Percentiles rank a stretch among this genome's conserved stretches.
Conservation (phyloP, 1,284 basidiomycete species). For the Mycosarcoma maydis region DNA sequence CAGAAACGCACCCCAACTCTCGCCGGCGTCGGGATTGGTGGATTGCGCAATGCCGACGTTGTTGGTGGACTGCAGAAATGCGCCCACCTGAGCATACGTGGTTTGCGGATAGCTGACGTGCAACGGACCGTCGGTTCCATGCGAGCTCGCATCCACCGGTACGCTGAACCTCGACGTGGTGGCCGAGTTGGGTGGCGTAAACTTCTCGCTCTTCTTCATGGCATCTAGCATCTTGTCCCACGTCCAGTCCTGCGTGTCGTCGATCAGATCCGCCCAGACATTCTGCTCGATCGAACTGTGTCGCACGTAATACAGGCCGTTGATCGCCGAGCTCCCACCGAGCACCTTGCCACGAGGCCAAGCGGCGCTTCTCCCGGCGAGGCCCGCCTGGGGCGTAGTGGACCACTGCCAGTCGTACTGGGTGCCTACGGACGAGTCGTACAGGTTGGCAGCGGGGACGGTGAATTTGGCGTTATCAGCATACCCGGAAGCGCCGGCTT, state of each 20-base stretch:
- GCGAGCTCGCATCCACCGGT: constrained; percentile 66
- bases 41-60: constrained; percentile 69
- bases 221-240: constrained; percentile 50
- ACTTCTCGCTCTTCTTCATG: constrained; percentile 71
- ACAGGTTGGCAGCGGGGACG: constrained; percentile 50
- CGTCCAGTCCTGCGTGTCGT: constrained; percentile 36
- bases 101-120: constrained; percentile 57
- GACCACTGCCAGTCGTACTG: constrained; percentile 56
- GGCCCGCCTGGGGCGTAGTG: constrained; percentile 33
- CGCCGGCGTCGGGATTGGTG: constrained; percentile 71
- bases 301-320: constrained; percentile 58
- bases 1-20: constrained; percentile 72
- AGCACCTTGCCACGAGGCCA: constrained; percentile 52
- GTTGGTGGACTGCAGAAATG: constrained; percentile 40
- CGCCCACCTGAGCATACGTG: constrained; percentile 44
- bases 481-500: constrained; percentile 70
- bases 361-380: constrained; percentile 12
- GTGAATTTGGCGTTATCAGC: constrained; percentile 31
- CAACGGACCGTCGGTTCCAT: constrained; percentile 71
- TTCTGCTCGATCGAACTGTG: constrained; percentile 47
- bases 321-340: constrained; percentile 59
- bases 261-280: constrained; percentile 44
- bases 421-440: constrained; percentile 47
- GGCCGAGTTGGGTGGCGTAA: constrained; percentile 67
- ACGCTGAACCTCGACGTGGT: constrained; percentile 29